These are phyloP conservation scores for Vanrija sp. DNA, from an alignment of 1,284 basidiomycete genomes.

Conservation along the genomic window DNA sequence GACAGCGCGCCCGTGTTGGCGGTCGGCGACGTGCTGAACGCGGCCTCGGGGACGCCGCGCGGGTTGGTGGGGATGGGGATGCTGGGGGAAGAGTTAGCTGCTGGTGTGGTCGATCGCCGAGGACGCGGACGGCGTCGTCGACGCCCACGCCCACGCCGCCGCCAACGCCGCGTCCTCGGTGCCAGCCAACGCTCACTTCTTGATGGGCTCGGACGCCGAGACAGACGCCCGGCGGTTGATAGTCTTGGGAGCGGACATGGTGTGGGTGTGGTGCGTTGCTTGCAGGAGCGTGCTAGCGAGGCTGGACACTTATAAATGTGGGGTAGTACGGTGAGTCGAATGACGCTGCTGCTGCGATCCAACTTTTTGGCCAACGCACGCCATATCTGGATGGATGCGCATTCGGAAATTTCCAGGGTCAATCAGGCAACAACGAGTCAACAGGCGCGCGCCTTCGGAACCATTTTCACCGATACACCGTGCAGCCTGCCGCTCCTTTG, in stretches of 20 bases:
- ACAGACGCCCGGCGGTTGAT: constrained; percentile 30
- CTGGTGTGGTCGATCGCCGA: constrained; percentile 29
- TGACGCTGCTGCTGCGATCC: too few relatives aligned
- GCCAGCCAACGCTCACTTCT: constrained; percentile 23
- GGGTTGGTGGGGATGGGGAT: constrained; percentile 50
- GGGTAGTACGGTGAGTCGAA: too few relatives aligned
- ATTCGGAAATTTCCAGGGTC: too few relatives aligned
- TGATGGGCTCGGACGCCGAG: constrained; percentile 39
- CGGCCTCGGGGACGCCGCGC: constrained; percentile 33
- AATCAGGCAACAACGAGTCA: too few relatives aligned
- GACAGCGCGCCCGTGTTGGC: constrained; percentile 3
- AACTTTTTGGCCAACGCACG: too few relatives aligned
- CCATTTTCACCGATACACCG: too few relatives aligned
- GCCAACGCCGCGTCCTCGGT: not conserved
- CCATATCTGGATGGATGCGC: too few relatives aligned
- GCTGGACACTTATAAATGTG: too few relatives aligned
- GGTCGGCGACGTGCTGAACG: constrained; percentile 32
- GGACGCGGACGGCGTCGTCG: not conserved
- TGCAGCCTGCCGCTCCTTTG: too few relatives aligned
- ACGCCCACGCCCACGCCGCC: not conserved
- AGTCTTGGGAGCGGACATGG: not conserved
- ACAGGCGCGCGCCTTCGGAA: too few relatives aligned
- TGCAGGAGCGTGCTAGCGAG: not conserved
- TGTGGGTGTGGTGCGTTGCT: not conserved
- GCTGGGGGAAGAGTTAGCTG: constrained; percentile 19